Conservation (phyloP, 2,329 filamentous ascomycete genomes). For the Trichophyton mentagrophytes region DNA sequence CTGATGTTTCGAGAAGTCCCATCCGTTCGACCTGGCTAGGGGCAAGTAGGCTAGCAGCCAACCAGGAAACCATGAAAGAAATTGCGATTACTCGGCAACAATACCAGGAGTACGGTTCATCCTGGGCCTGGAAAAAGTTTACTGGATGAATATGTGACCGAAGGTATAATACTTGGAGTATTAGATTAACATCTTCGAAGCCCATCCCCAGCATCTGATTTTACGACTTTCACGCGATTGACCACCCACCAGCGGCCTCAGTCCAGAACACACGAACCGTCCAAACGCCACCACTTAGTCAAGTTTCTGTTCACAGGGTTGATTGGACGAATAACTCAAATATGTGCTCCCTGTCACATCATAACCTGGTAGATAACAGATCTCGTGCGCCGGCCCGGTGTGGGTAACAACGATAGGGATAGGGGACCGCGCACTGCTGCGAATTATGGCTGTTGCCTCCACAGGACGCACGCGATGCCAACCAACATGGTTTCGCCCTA, state of each 20-base stretch:
- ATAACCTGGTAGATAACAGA: conserved; percentile 1
- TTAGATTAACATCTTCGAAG: background rate
- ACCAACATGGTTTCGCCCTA: background rate
- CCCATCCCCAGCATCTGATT: background rate
- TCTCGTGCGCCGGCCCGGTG: background rate
- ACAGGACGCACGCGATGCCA: background rate
- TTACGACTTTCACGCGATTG: background rate
- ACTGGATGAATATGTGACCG: conserved; percentile 15
- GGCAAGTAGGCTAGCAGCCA: conserved; percentile 61
- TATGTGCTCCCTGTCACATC: background rate
- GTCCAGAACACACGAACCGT: background rate
- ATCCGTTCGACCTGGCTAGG: conserved; percentile 75
- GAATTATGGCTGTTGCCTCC: background rate
- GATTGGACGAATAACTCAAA: background rate
- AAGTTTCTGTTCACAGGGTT: background rate
- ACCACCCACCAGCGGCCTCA: background rate
- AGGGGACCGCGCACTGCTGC: background rate
- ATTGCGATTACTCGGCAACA: conserved; percentile 73
- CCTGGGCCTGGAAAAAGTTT: conserved; percentile 64
- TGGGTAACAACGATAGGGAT: background rate
- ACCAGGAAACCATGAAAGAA: conserved; percentile 50
- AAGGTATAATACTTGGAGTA: background rate
- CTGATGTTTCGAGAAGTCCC: conserved; percentile 36
- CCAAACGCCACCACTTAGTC: background rate
- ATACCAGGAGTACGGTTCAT: conserved; percentile 73